These are phyloP conservation scores for Aspergillus fijiensis DNA, from an alignment of 2,329 filamentous ascomycete species.

Conservation along the genomic window DNA sequence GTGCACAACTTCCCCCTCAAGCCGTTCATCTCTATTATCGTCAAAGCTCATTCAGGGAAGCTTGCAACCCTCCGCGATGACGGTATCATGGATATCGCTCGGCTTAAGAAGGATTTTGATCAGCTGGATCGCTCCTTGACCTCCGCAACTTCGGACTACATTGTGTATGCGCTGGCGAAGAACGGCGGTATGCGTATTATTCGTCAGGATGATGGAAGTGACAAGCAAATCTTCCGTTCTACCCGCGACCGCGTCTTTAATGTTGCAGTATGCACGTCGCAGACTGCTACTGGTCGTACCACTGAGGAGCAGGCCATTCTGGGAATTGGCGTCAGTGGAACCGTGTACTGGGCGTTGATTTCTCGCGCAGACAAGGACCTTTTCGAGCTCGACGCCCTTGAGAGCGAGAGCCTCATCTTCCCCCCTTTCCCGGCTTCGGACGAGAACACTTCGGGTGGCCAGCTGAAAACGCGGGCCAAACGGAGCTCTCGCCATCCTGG, in stretches of 20 bases:
- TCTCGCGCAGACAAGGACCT: conserved; percentile 75
- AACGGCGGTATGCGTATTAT: conserved; percentile 91
- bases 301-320: conserved; percentile 77
- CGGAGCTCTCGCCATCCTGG: conserved; percentile 85
- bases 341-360: conserved; percentile 92
- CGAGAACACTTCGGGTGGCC: conserved; percentile 85
- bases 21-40: conserved; percentile 86
- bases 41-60: conserved; percentile 50
- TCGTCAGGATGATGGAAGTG: conserved; percentile 86
- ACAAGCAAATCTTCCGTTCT: conserved; percentile 87
- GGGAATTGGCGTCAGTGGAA: conserved; percentile 88
- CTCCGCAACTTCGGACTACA: conserved; percentile 84
- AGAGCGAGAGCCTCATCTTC: conserved; percentile 83
- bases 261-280: conserved; percentile 74
- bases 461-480: conserved; percentile 92
- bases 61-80: conserved; percentile 69
- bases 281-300: conserved; percentile 49
- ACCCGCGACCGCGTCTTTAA: conserved; percentile 95
- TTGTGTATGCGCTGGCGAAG: conserved; percentile 91
- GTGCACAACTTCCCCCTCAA: conserved; percentile 97
- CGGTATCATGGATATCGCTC: conserved; percentile 85
- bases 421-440: conserved; percentile 83
- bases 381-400: conserved; percentile 73
- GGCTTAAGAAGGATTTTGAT: conserved; percentile 96
- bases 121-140: conserved; percentile 93